phyloP scores from a whole-genome alignment of 805 yeast genomes.

The Saturnispora silvae region DNA sequence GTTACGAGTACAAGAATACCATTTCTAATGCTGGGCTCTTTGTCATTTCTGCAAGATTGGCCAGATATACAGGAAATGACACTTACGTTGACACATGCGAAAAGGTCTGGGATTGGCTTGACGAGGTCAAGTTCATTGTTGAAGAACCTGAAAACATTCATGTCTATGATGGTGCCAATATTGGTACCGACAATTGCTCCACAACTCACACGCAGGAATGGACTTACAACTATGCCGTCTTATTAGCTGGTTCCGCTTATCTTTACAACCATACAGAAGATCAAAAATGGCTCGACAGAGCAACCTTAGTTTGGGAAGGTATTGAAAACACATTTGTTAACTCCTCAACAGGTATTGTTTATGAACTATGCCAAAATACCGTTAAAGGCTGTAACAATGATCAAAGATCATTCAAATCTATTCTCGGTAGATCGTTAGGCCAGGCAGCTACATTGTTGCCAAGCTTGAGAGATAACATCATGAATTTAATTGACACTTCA shows the following conservation, averaged over 20 bases:
- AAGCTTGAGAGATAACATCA: conserved; percentile 31
- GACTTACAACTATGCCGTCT: conserved; percentile 63
- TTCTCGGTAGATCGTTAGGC: conserved; percentile 54
- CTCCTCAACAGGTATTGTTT: conserved; percentile 34
- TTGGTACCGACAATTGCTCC: conserved; percentile 34
- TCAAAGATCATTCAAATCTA: conserved; percentile 67
- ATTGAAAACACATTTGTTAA: conserved; percentile 35
- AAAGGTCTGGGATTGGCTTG: conserved; percentile 61
- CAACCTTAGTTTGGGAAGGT: conserved; percentile 29
- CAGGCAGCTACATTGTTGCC: conserved; percentile 48
- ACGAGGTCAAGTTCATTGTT: conserved; percentile 16
- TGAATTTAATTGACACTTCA: conserved; percentile 27
- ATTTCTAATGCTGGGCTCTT: conserved; percentile 79
- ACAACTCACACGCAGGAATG: conserved; percentile 43
- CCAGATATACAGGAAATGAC: conserved; percentile 64
- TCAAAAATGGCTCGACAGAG: conserved; percentile 31
- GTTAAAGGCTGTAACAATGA: conserved; percentile 51
- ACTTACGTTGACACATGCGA: conserved; percentile 68
- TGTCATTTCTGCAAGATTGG: conserved; percentile 73
- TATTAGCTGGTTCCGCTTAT: conserved; percentile 61
- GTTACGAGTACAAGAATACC: conserved; percentile 80
- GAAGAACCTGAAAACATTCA: conserved; percentile 24
- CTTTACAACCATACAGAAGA: conserved; percentile 52
- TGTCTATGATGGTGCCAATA: conserved; percentile 51
- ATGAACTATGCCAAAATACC: conserved; percentile 51